Evolutionary conservation across 805 yeast species (phyloP), one percentile per base, ranked within the genome.

Genomic region (Wickerhamomyces hampshirensis): DNA sequence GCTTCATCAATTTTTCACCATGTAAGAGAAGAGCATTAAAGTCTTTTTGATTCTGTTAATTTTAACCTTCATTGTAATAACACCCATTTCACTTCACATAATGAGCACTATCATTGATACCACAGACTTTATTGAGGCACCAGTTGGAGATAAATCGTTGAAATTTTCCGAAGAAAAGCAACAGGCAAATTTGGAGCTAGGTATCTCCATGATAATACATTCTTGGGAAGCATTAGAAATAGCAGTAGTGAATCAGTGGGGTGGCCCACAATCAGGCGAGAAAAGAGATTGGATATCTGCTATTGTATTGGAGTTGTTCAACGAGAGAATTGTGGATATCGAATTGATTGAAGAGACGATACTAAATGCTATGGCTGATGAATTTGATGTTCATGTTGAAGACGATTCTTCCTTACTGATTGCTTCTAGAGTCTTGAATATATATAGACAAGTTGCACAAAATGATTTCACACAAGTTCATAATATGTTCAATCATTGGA

Each of bases 221-320:
- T 71, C 73, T 40, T 93, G 98, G 98, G 93, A 88, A 41, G 88
- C 84, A 17, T 65, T 93, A 34, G 71, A 75, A 31, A 82, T 84
- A 1, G 98, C 98, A 0, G 98, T 93, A 8, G 94, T 77, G 5
- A 87, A 85, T 57, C 67, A 71, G 21, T 93, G 98, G 98, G 99
- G 98, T 41, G 99, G 98, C 1, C 79, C 96, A 11, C 84, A 85
- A 24, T 81, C 95, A 11, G 76, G 72, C 1, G 97, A 85, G 26
- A 93, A 93, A 59, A 72, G 99, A 54, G 98, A 93, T 58, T 93
- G 98, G 98, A 72, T 91, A 45, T 76, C 85, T 5, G 94, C 86
- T 5, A 65, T 85, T 11, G 75, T 91, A 3, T 73, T 88, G 19
- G 97, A 87, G 24, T 67, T 88, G 35, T 93, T 91, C 54, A 68